Base-by-base conservation (phyloP, 768 basidiomycete species). In the Leccinum variicolor region DNA sequence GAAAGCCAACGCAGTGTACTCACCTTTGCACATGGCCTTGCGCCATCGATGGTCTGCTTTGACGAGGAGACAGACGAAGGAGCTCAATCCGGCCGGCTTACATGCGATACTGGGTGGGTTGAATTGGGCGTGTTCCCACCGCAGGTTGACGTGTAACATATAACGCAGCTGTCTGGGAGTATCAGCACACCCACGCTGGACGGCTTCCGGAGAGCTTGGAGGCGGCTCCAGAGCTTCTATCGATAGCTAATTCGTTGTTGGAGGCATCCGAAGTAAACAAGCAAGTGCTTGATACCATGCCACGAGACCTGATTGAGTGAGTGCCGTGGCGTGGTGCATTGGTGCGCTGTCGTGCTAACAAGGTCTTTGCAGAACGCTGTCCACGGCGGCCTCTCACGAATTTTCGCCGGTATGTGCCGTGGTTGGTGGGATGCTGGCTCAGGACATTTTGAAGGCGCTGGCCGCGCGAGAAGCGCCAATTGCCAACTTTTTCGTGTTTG, bases 331-430 rank as follows among this genome's bases (percentile, higher is more conserved):
- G 15, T 41, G 58, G 45, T 29, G 33, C 14, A 19, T 45, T 13
- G 11, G 25, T 26, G 25, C 23, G 6, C 11, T 47, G 14, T 21
- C 17, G 45, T 47, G 50, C 34, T 67, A 36, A 59, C 66, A 59
- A n/a, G 51, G 50, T 48, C 29, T 23, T 63, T 56, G n/a, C 23
- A 97, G 94, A 62, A 76, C 83, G n/a, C 62, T 90, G 43, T 77
- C 86, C 5, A 79, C 76, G 14, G 85, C 88, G n/a, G 87, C 92
- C 7, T 73, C 76, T 19, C 85, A 89, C 69, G 94, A 96, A 69
- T 92, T 98, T 75, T 89, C 94, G 0, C 94, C 97, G 0, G 87
- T 94, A 1, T 92, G 94, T 69, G 97, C 97, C 1, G 90, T 99
- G 34, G 80, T 99, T 39, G 97, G 97, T 26, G 97, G 97, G 23